Evolutionary conservation across 169 alveolate species (phyloP).

Genomic region (Plasmodium coatneyi): DNA sequence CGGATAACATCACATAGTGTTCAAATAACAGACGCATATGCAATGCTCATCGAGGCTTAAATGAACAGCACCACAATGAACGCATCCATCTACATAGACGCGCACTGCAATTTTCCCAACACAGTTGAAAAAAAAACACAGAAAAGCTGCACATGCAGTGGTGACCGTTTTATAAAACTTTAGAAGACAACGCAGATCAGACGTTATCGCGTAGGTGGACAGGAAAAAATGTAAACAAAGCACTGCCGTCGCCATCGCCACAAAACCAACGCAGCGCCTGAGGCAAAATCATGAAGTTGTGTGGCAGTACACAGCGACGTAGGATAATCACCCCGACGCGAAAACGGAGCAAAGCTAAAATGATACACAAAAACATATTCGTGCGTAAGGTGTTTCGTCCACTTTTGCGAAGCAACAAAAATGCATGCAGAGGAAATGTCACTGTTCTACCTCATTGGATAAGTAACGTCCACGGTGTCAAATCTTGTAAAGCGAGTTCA

Average conservation of each 20-base stretch:
- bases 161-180: neutral
- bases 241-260: neutral
- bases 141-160: neutral
- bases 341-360: neutral
- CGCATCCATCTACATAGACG: neutral
- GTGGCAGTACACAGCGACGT: neutral
- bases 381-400: neutral
- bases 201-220: neutral
- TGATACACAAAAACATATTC: neutral
- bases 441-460: neutral
- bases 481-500: neutral
- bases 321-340: neutral
- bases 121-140: neutral
- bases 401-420: neutral
- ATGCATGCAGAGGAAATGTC: neutral
- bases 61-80: neutral
- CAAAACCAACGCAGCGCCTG: too few relatives aligned
- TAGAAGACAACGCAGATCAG: neutral
- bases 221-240: neutral
- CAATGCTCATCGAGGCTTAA: neutral
- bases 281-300: neutral
- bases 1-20: neutral
- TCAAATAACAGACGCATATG: neutral
- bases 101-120: neutral
- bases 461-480: neutral